These are phyloP conservation scores for Heracleum sosnowskyi DNA, from an alignment of 129 eudicot genomes.

Conservation along the genomic window DNA sequence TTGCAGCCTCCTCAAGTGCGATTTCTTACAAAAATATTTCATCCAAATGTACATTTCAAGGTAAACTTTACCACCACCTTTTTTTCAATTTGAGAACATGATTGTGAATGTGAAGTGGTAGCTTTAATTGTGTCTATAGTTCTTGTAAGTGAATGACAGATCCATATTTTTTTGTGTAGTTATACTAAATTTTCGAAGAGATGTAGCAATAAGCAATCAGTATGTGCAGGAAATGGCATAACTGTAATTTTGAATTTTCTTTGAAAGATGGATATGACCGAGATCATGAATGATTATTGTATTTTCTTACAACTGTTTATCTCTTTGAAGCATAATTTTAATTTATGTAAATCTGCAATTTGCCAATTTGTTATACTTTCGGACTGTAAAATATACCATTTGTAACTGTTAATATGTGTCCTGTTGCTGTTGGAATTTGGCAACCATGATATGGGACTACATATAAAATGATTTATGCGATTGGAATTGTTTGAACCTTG, in stretches of 20 bases:
- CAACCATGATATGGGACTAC: background rate
- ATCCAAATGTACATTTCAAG: slow-evolving; percentile 98
- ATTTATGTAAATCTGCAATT: background rate
- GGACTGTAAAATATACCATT: background rate
- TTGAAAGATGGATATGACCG: background rate
- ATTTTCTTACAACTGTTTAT: background rate
- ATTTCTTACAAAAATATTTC: slow-evolving; percentile 90
- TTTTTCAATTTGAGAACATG: background rate
- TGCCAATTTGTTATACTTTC: background rate
- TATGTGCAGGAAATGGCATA: background rate
- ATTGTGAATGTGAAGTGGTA: background rate
- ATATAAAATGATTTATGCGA: background rate
- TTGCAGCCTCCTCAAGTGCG: slow-evolving; percentile 99
- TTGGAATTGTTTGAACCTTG: background rate
- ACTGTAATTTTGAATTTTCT: background rate
- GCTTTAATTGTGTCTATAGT: background rate
- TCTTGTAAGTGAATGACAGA: background rate
- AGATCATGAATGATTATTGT: background rate
- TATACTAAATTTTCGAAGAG: background rate
- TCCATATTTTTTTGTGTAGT: background rate
- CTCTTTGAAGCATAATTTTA: background rate
- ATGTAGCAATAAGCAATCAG: background rate
- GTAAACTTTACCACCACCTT: slow-evolving; percentile 21
- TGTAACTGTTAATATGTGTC: background rate
- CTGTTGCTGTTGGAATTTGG: background rate